phyloP scores from a whole-genome alignment of 139 green algal genomes.

The Closterium sp. region DNA sequence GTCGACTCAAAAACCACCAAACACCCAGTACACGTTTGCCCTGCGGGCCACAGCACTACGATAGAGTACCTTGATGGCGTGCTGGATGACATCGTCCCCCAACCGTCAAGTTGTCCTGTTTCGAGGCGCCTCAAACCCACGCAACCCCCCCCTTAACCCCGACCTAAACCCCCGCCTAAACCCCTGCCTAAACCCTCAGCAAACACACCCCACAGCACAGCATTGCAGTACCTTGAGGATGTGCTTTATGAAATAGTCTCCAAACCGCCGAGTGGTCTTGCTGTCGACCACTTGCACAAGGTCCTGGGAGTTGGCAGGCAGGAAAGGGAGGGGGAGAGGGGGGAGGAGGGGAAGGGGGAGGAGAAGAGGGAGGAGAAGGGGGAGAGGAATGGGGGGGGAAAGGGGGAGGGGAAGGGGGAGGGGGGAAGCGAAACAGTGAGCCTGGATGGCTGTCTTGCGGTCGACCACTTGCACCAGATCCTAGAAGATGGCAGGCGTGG shows the following conservation, averaged over 20 bases:
- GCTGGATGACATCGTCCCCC: too few relatives aligned
- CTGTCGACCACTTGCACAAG: conserved; percentile 44
- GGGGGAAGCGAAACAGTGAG: background rate
- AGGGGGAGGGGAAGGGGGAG: background rate
- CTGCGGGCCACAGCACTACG: background rate
- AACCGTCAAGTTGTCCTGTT: too few relatives aligned
- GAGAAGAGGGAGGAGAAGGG: background rate
- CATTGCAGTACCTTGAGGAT: conserved; percentile 44
- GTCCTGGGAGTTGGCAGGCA: conserved; percentile 26
- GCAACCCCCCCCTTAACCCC: too few relatives aligned
- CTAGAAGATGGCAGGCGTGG: too few relatives aligned
- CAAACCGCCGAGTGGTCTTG: conserved; percentile 22
- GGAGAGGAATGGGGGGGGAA: background rate
- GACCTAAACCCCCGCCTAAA: too few relatives aligned
- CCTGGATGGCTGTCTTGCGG: too few relatives aligned
- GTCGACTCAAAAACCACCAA: too few relatives aligned
- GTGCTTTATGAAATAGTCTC: conserved; percentile 50
- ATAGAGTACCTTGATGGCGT: background rate
- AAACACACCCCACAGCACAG: conserved; percentile 1
- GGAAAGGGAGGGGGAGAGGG: background rate
- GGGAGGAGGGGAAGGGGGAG: too few relatives aligned
- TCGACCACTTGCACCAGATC: too few relatives aligned
- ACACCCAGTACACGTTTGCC: too few relatives aligned
- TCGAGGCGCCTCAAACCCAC: too few relatives aligned
- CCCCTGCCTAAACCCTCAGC: too few relatives aligned